A percentile compares a stretch with the other conserved stretches of the same genome.
These are phyloP conservation scores for Soucietia sequanensis DNA, from an alignment of 805 yeast genomes.

Conservation along the genomic window DNA sequence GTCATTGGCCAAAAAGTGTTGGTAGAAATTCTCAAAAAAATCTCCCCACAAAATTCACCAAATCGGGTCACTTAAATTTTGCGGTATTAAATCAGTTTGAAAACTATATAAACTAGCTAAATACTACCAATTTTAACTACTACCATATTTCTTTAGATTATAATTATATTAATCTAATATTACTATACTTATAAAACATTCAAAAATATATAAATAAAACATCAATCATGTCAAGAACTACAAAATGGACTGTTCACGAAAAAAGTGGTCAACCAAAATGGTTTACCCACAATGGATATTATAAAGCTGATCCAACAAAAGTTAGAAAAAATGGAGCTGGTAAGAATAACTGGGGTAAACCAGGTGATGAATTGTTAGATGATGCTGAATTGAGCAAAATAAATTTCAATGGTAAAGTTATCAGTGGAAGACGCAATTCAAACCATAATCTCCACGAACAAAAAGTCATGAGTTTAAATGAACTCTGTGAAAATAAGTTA, in stretches of 20 bases:
- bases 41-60: no score
- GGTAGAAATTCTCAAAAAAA: no score
- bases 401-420: conserved; percentile 15
- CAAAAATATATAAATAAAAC: no score
- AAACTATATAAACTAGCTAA: no score
- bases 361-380: conserved; percentile 72
- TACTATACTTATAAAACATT: no score
- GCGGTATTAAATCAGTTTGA: no score
- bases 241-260: conserved; percentile 73
- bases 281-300: conserved; percentile 76
- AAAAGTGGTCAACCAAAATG: conserved; percentile 55
- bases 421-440: conserved; percentile 35
- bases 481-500: conserved; percentile 3
- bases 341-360: conserved; percentile 81
- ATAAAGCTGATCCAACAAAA: conserved; percentile 68
- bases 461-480: conserved; percentile 20
- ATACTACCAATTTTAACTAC: no score
- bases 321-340: conserved; percentile 87
- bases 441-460: conserved; percentile 37
- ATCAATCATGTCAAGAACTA: conserved; percentile 71
- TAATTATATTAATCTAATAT: no score
- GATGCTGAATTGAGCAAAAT: conserved; percentile 42
- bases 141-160: no score
- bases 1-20: no score
- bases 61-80: no score